phyloP scores from a whole-genome alignment of 352 stramenopile species.

The Blastocystis sp. region DNA sequence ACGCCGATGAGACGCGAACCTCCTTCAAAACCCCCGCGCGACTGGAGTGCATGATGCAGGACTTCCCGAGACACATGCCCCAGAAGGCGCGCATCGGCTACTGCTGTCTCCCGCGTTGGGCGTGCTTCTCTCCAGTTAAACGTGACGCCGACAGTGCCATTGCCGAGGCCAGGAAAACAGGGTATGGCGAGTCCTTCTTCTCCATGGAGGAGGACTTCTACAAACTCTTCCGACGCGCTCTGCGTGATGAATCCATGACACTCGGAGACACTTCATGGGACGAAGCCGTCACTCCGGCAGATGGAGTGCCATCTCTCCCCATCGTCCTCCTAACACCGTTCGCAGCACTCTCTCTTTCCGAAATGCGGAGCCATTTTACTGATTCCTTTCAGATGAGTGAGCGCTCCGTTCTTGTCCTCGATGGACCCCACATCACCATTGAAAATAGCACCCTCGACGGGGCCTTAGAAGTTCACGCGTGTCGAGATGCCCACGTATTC shows the following conservation, averaged over 20 bases:
- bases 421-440: background rate
- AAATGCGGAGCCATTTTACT: background rate
- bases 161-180: background rate
- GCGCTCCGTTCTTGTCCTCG: background rate
- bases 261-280: background rate
- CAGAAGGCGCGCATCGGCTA: conserved; percentile 72
- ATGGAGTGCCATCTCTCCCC: background rate
- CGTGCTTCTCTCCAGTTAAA: conserved; percentile 69
- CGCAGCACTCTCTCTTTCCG: background rate
- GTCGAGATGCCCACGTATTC: background rate
- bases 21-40: conserved; percentile 85
- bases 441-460: background rate
- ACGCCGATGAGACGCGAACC: background rate
- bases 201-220: conserved; percentile 35
- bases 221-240: background rate
- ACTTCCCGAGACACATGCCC: conserved; percentile 72
- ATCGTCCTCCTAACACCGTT: background rate
- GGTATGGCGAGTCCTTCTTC: conserved; percentile 15
- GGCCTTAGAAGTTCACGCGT: background rate
- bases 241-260: background rate
- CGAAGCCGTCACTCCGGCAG: background rate
- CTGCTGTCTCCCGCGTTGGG: conserved; percentile 66
- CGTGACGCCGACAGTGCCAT: conserved; percentile 59
- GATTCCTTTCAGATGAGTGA: background rate
- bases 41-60: conserved; percentile 86